These are phyloP conservation scores for Conringia planisiliqua DNA, from an alignment of 345 rosid species.

Conservation along the genomic window DNA sequence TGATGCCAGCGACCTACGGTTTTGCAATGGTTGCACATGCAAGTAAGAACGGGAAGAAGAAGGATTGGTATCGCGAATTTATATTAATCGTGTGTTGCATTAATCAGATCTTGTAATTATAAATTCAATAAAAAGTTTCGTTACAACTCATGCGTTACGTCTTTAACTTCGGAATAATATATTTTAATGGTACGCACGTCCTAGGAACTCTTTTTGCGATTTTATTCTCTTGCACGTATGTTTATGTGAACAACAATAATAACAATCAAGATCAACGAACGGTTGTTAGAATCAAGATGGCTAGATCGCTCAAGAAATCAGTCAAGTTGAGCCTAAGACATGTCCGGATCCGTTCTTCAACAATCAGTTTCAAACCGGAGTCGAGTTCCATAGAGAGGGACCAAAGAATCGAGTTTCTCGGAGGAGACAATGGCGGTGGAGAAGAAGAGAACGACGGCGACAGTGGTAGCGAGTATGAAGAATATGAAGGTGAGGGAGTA, in stretches of 20 bases:
- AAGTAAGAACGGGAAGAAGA: background rate
- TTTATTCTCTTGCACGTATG: background rate
- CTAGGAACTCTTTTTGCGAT: background rate
- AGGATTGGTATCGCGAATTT: background rate
- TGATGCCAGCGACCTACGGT: conserved; percentile 8
- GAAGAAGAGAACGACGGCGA: background rate
- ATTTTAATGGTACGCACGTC: conserved; percentile 30
- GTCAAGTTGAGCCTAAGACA: conserved; percentile 40
- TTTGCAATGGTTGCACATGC: conserved; percentile 15
- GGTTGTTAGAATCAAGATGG: conserved; percentile 18
- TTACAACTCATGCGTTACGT: background rate
- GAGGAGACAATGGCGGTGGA: conserved; percentile 6
- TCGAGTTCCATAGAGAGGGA: conserved; percentile 36
- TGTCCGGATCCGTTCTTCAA: conserved; percentile 39
- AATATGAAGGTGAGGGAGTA: conserved; percentile 12
- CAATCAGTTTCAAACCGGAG: conserved; percentile 31
- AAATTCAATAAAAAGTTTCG: background rate
- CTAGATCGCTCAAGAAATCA: conserved; percentile 40
- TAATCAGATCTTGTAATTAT: background rate
- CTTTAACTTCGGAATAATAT: background rate
- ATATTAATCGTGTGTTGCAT: conserved; percentile 15
- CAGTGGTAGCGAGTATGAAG: conserved; percentile 25
- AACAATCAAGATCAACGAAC: background rate
- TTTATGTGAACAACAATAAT: background rate
- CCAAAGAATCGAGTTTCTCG: conserved; percentile 48